Evolutionary conservation across 2,329 filamentous ascomycete genomes (phyloP), one percentile per base, ranked within the genome.

Genomic region (Zymoseptoria tritici): DNA sequence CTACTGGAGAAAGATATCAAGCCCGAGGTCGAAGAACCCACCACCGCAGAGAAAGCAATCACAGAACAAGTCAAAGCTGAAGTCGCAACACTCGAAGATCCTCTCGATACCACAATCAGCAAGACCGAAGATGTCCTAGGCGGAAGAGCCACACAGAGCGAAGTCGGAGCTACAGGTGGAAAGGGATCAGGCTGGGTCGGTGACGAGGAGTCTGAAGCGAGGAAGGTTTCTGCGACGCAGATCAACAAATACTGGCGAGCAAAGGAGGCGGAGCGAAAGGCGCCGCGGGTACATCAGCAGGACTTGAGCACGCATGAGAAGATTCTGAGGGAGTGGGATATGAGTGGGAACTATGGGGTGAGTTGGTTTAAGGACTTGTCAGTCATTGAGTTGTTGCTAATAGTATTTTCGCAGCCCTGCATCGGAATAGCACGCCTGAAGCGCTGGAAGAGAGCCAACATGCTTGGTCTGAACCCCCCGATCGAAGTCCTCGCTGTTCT

Each of bases 271-370:
- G 81, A 85, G 68, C 81, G 90, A 66, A 81, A 80, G 60, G 84
- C 89, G 19, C 83, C 83, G 50, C 79, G 88, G 67, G 85, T 96
- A 42, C 94, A 97, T 70, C 91, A 96, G 75, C 75, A 87, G 68
- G 86, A 81, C 2, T 72, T 97, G 66, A 82, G 80, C 9, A 66
- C 89, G 52, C 81, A 88, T 58, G 92, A 97, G 80, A 96, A 93
- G 79, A 85, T 97, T 24, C 75, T 97, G 69, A 81, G 93, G 64
- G 90, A 96, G 73, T 99, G 94, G 76, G 94, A 99, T 73, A 88
- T 96, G 66, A 94, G 87, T 70, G 90, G 84, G 61, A 90, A 96
- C 70, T 99, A 90, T 73, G 94, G 94, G 59, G 91, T 96, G 84
- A 79, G 89, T 85, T n/a, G 5, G 26, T 26, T 16, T 8, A 1